Percentiles rank a stretch among this genome's conserved stretches.
These are phyloP conservation scores for Raffaelea ambrosiae DNA, from an alignment of 2,329 filamentous ascomycete genomes.

Conservation along the genomic window DNA sequence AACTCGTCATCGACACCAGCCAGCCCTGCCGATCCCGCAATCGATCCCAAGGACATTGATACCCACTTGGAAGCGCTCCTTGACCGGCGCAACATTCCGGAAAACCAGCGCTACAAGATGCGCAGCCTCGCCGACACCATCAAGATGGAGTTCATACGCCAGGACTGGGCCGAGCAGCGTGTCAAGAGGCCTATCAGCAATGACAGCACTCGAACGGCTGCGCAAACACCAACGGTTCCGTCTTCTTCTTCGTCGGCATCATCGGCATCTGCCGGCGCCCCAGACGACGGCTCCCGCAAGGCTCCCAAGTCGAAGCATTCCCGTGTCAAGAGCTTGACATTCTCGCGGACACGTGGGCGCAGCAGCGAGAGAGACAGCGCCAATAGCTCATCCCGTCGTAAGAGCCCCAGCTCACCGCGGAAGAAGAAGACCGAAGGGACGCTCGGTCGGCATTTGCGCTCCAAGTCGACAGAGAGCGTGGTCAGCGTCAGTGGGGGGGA, in stretches of 20 bases:
- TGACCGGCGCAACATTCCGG: constrained; percentile 85
- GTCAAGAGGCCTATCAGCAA: constrained; percentile 32
- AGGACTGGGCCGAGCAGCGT: constrained; percentile 68
- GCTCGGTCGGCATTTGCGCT: constrained; percentile 55
- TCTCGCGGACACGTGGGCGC: constrained; percentile 45
- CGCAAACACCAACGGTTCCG: constrained; percentile 18
- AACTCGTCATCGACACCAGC: constrained; percentile 17
- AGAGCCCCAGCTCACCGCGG: constrained; percentile 56
- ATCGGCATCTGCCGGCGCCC: neutral
- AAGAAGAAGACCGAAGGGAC: constrained; percentile 63
- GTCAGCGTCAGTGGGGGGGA: constrained; percentile 40
- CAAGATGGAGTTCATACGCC: constrained; percentile 91
- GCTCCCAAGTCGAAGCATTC: constrained; percentile 46
- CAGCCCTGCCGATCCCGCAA: constrained; percentile 36
- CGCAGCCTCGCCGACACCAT: constrained; percentile 78
- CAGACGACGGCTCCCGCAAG: constrained; percentile 26
- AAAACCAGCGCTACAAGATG: constrained; percentile 93
- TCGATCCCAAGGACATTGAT: constrained; percentile 47
- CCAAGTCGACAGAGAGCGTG: constrained; percentile 65
- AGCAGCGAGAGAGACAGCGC: constrained; percentile 5
- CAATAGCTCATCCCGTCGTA: constrained; percentile 22
- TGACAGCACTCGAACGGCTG: constrained; percentile 25
- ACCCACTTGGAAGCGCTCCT: constrained; percentile 55
- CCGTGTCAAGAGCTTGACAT: constrained; percentile 70
- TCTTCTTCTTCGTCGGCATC: neutral